Percentiles rank a stretch among this genome's conserved stretches.
phyloP scores from a whole-genome alignment of 1,284 basidiomycete species.

The Amylostereum chailletii region DNA sequence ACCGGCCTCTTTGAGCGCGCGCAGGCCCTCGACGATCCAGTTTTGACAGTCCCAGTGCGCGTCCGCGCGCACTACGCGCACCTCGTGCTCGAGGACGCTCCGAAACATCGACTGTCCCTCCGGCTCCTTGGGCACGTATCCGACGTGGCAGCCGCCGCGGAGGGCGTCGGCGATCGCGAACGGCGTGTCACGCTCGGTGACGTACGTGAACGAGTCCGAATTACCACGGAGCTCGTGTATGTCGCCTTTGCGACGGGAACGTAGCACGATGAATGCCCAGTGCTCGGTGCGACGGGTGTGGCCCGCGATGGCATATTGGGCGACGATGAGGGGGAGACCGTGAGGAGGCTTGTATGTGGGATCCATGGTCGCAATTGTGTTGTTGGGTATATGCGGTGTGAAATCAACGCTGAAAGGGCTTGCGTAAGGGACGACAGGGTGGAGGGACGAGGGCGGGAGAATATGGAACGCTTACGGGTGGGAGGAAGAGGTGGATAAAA shows the following conservation, averaged over 20 bases:
- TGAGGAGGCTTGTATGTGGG: not conserved
- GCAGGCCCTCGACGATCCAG: slow-evolving; percentile 19
- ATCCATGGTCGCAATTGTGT: not conserved
- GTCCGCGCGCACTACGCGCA: slow-evolving; percentile 15
- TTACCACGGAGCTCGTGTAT: slow-evolving; percentile 20
- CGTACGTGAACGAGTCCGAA: slow-evolving; percentile 19
- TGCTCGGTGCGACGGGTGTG: slow-evolving; percentile 22
- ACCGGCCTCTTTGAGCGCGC: slow-evolving; percentile 13
- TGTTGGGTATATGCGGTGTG: not conserved
- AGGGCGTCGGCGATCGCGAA: slow-evolving; percentile 9
- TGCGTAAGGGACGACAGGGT: too few species aligned
- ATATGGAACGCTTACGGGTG: too few species aligned
- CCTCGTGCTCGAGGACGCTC: slow-evolving; percentile 11
- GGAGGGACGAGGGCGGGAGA: too few species aligned
- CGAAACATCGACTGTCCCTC: not conserved
- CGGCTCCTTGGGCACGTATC: slow-evolving; percentile 10
- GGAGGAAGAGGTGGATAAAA: too few species aligned
- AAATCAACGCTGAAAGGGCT: too few species aligned
- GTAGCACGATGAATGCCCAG: slow-evolving; percentile 19
- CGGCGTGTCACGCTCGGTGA: slow-evolving; percentile 2
- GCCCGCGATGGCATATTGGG: slow-evolving; percentile 19
- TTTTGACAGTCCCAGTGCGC: slow-evolving; percentile 17
- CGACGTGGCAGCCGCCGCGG: slow-evolving; percentile 20
- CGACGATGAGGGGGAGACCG: slow-evolving; percentile 18
- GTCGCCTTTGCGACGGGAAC: slow-evolving; percentile 12